Conservation (phyloP, 805 yeast genomes). For the Candida cerambycidarum region DNA sequence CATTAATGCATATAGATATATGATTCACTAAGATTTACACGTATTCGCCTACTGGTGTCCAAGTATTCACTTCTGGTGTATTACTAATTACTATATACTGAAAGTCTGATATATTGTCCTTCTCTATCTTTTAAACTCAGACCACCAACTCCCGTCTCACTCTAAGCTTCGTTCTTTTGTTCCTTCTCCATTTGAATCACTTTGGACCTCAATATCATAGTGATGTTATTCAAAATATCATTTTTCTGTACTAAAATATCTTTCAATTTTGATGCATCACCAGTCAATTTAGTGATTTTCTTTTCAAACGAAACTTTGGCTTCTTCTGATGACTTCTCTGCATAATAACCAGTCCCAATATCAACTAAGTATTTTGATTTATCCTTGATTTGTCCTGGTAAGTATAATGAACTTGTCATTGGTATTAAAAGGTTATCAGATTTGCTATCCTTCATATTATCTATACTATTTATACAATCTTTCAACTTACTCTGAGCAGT, state of each 20-base stretch:
- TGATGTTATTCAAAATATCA: conserved; percentile 60
- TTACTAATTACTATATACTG: no score
- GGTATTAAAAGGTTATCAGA: conserved; percentile 72
- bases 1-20: no score
- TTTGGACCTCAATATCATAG: conserved; percentile 53
- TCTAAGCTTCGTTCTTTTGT: conserved; percentile 11
- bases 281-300: conserved; percentile 69
- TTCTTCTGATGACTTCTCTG: conserved; percentile 70
- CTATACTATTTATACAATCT: conserved; percentile 76
- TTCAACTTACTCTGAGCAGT: conserved; percentile 79
- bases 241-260: conserved; percentile 75
- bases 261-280: conserved; percentile 72
- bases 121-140: no score
- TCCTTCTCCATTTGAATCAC: conserved; percentile 46
- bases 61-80: no score
- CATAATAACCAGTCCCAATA: conserved; percentile 94
- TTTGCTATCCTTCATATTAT: conserved; percentile 43
- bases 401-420: conserved; percentile 81
- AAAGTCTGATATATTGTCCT: no score
- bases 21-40: no score
- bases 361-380: conserved; percentile 79
- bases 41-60: no score
- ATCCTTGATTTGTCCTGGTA: conserved; percentile 76
- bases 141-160: no score
- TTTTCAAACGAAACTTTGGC: conserved; percentile 70